Evolutionary conservation across 2,329 filamentous ascomycete genomes (phyloP), one percentile per base, ranked within the genome.

Genomic region (Diplodia scrobiculata): DNA sequence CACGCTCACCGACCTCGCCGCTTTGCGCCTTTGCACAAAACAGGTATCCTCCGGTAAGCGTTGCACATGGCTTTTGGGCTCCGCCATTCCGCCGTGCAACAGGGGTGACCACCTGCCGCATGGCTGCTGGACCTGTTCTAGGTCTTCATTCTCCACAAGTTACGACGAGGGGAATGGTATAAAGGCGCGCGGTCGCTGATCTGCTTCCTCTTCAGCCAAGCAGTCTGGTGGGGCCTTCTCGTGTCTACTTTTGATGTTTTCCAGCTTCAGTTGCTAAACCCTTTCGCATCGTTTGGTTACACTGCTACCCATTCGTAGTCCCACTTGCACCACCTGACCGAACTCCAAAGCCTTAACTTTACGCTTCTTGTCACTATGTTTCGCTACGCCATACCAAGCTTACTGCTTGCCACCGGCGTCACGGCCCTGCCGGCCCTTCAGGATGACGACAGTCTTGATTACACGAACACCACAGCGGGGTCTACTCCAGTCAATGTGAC

Each of bases 11-110:
- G 55, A 34, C 38, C 27, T 48, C 36, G n/a, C 11, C 21, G 41
- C 55, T 17, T 47, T 13, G 27, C 29, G 45, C 58, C 58, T 41
- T 65, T 41, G 63, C 14, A 38, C 63, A 11, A 25, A 58, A 32
- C 19, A 25, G 63, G 63, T 9, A 47, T 38, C 13, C 63, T 50
- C 63, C 52, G 63, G 27, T 27, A 51, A 65, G 51, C 13, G 63
- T 65, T 50, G 52, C 63, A 65, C 63, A 65, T 65, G 63, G 63
- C 63, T 65, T 65, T 47, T 58, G 27, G 52, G 38, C 38, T 38
- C 29, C 38, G 63, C 52, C 51, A 32, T 58, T 50, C 29, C 58
- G 63, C 41, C 52, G 51, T 65, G 52, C 51, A 41, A 65, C 63
- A 65, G 48, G 63, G 50, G 58, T 65, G 63, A 7, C 63, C 63